Evolutionary conservation across 352 stramenopile species (phyloP), one percentile per base, ranked within the genome.

Genomic region (Globisporangium mamillatum): DNA sequence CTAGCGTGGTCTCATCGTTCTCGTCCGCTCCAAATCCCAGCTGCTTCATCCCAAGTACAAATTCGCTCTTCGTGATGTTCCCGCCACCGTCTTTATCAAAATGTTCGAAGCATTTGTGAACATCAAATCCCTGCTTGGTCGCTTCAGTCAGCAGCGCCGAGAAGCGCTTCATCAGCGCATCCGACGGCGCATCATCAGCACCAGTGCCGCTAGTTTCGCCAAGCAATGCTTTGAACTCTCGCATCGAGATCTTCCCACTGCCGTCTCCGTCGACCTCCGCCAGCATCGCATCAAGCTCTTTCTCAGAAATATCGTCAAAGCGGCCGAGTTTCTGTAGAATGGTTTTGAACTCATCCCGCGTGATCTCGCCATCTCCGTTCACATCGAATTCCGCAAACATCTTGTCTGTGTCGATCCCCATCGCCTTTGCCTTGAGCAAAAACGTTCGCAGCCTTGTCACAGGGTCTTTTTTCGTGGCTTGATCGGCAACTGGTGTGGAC

Each of bases 1-100:
- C 57, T 14, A 95, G 65, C 5, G 84, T 77, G 48, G 24, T 56
- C 24, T 41, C 63, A 1, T 78, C 58, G 22, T 32, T 48, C 14
- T 48, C 65, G 3, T 77, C 61, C 4, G 54, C 64, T 16, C 59
- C 68, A 44, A 94, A 67, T 0, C 76, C 81, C 18, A 95, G 67
- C 54, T 90, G 81, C 18, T 66, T 63, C 73, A 95, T 88, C 4
- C 72, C 78, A 4, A 68, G 59, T 20, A 79, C 55, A 25, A 96
- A 93, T 64, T 94, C 89, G 12, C 75, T 67, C 27, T 76, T 72
- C 2, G 76, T 87, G 56, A 96, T 84, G 1, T 70, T 78, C 3
- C 85, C 82, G 20, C 86, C 88, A 5, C 75, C 70, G 68, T 97
- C 84, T 60, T 91, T 94, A 71, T 97, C 90, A 68, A 97, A 97